Percentiles rank a stretch among this genome's conserved stretches.
These are phyloP conservation scores for Phlebiopsis flavidoalba DNA, from an alignment of 768 basidiomycete species.

Conservation along the genomic window DNA sequence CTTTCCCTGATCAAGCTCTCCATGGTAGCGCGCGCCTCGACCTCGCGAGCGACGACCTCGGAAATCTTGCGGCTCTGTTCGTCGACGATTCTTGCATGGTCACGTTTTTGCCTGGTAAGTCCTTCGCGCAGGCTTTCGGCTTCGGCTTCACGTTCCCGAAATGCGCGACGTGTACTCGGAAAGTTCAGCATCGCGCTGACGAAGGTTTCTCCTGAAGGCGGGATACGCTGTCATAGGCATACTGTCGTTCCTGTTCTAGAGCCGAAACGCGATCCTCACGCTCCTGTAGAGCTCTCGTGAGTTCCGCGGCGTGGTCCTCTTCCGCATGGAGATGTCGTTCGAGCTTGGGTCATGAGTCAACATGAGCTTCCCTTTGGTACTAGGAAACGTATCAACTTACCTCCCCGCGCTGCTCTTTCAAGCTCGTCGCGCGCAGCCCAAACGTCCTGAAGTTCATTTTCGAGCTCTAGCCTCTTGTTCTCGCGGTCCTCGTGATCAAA, in stretches of 20 bases:
- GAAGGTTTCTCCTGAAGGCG: slow-evolving; percentile 55
- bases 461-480: slow-evolving; percentile 49
- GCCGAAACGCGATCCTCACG: slow-evolving; percentile 46
- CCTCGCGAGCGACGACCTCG: slow-evolving; percentile 42
- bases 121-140: slow-evolving; percentile 51
- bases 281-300: slow-evolving; percentile 46
- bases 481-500: slow-evolving; percentile 52
- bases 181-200: slow-evolving; percentile 53
- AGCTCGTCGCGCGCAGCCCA: slow-evolving; percentile 47
- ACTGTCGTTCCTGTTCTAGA: slow-evolving; percentile 52
- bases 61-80: slow-evolving; percentile 43
- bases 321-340: slow-evolving; percentile 48
- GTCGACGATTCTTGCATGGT: slow-evolving; percentile 44
- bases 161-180: slow-evolving; percentile 41
- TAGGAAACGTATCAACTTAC: slow-evolving; percentile 28
- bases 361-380: background rate
- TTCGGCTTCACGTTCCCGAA: slow-evolving; percentile 44
- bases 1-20: slow-evolving; percentile 48
- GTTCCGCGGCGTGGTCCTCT: slow-evolving; percentile 44
- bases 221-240: slow-evolving; percentile 44
- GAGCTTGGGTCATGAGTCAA: slow-evolving; percentile 31
- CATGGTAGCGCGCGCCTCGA: slow-evolving; percentile 40
- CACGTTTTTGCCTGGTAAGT: slow-evolving; percentile 47
- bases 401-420: slow-evolving; percentile 52
- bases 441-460: slow-evolving; percentile 49